phyloP scores from a whole-genome alignment of 2,329 filamentous ascomycete species.

The Sclerotinia spermophila region DNA sequence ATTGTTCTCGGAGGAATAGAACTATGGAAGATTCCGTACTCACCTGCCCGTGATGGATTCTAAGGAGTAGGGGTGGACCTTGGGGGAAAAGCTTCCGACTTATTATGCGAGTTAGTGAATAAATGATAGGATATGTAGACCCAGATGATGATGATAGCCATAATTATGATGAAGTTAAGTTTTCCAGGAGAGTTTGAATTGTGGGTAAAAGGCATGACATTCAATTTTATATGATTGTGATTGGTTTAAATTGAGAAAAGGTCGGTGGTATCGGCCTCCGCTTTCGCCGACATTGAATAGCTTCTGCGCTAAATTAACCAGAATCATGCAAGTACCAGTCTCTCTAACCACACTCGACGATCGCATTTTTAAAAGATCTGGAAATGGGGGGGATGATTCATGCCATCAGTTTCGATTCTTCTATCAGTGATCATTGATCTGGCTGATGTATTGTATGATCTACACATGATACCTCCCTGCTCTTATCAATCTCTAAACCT shows the following conservation, averaged over 20 bases:
- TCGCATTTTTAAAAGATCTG: background rate
- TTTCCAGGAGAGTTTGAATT: background rate
- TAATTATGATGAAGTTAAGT: background rate
- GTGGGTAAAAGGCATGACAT: background rate
- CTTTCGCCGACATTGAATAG: background rate
- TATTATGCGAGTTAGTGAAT: background rate
- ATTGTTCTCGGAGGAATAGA: background rate
- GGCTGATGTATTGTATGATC: background rate
- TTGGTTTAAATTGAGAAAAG: background rate
- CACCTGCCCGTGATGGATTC: background rate
- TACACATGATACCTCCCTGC: background rate
- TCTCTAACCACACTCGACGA: background rate
- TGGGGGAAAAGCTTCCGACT: background rate
- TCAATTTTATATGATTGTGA: background rate
- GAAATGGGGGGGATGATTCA: background rate
- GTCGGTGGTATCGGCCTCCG: conserved; percentile 12
- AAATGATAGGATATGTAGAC: background rate
- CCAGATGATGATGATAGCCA: background rate
- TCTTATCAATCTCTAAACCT: background rate
- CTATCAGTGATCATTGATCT: background rate
- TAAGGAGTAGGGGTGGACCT: background rate
- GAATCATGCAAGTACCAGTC: background rate
- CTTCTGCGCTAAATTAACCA: background rate
- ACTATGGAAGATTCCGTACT: background rate
- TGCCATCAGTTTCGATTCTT: background rate